A percentile compares a stretch with the other conserved stretches of the same genome.
phyloP scores from a whole-genome alignment of 768 basidiomycete genomes.

The Hericium alpestre region DNA sequence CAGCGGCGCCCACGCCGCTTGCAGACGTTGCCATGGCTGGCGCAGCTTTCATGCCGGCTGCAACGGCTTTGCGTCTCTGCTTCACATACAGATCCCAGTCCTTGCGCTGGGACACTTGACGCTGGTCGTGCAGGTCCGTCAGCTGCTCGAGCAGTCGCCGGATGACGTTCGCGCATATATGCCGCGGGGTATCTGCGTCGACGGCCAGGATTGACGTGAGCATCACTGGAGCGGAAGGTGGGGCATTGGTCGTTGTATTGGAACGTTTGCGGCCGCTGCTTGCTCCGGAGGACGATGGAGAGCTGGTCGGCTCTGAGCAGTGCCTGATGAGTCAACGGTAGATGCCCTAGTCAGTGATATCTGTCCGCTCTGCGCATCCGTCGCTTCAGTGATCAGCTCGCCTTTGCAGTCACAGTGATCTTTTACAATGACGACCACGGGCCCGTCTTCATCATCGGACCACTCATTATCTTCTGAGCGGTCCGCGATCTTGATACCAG shows the following conservation, averaged over 20 bases:
- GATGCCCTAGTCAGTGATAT: neutral
- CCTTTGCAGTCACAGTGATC: conserved; percentile 32
- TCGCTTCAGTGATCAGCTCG: conserved; percentile 5
- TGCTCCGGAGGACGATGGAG: conserved; percentile 1
- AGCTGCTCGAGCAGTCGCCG: conserved; percentile 64
- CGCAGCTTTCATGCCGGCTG: conserved; percentile 10
- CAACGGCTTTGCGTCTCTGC: conserved; percentile 42
- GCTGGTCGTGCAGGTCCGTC: conserved; percentile 73
- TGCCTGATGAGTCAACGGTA: neutral
- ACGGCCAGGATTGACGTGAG: conserved; percentile 47
- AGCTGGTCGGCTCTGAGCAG: neutral
- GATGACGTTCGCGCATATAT: conserved; percentile 68
- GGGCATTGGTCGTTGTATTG: conserved; percentile 24
- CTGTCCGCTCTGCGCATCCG: conserved; percentile 1
- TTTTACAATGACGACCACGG: conserved; percentile 26
- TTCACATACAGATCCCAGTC: conserved; percentile 88
- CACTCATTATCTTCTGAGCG: conserved; percentile 60
- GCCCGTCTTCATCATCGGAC: conserved; percentile 59
- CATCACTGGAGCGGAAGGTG: conserved; percentile 3
- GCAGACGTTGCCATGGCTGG: conserved; percentile 11
- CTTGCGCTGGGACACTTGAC: conserved; percentile 54
- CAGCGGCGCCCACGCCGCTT: conserved; percentile 40
- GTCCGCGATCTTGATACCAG: conserved; percentile 82
- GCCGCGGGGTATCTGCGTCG: conserved; percentile 53
- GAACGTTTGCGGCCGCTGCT: conserved; percentile 28